These are phyloP conservation scores for Thalassiosira hispida DNA, from an alignment of 352 stramenopile genomes.

Conservation along the genomic window DNA sequence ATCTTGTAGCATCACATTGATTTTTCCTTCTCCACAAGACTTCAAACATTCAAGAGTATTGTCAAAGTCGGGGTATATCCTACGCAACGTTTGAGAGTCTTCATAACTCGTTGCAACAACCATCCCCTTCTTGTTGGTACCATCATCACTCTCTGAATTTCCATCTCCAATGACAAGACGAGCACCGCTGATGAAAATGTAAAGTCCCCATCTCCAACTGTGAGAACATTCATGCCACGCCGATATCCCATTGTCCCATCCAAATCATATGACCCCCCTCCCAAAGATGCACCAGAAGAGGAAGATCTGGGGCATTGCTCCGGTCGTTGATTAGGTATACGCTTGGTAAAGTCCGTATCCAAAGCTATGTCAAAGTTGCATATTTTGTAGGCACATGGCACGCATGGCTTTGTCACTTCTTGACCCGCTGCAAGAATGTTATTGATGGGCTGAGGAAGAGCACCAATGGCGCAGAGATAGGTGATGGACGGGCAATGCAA, in stretches of 20 bases:
- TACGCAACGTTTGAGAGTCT: conserved; percentile 85
- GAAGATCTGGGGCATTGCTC: conserved; percentile 72
- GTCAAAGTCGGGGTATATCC: conserved; percentile 91
- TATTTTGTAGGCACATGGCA: conserved; percentile 85
- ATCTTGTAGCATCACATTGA: conserved; percentile 89
- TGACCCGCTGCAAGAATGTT: background rate
- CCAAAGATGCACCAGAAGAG: background rate
- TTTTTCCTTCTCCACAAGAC: conserved; percentile 40
- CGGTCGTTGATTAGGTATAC: conserved; percentile 73
- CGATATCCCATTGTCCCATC: conserved; percentile 36
- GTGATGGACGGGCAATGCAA: conserved; percentile 43
- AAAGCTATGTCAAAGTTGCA: conserved; percentile 79
- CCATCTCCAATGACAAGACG: conserved; percentile 52
- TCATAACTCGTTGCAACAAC: conserved; percentile 94
- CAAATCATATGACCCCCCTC: conserved; percentile 16
- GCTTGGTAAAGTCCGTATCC: conserved; percentile 67
- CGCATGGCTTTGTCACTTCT: conserved; percentile 36
- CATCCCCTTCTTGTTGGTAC: conserved; percentile 42
- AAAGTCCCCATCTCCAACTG: conserved; percentile 95
- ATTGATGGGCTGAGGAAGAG: background rate
- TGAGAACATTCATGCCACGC: conserved; percentile 85
- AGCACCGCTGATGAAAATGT: conserved; percentile 91
- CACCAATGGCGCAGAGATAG: conserved; percentile 42
- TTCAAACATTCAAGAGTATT: conserved; percentile 85
- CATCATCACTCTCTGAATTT: background rate